phyloP scores from a whole-genome alignment of 495 filamentous ascomycete species.

The Hypoxylon lienhwacheense region DNA sequence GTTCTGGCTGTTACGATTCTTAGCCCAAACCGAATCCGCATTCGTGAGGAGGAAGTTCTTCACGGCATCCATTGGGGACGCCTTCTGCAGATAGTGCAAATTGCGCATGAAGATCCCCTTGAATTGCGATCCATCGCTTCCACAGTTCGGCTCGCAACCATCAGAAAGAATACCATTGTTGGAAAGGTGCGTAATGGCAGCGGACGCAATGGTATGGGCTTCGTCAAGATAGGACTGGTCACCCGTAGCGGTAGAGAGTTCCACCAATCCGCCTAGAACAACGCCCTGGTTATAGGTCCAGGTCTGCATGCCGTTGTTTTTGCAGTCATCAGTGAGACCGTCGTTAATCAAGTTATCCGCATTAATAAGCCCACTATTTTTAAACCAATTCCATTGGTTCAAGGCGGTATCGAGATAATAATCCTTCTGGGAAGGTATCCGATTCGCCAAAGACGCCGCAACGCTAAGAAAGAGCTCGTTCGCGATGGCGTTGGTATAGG shows the following conservation, averaged over 20 bases:
- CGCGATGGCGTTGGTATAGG: constrained; percentile 69
- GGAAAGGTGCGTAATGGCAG: constrained; percentile 59
- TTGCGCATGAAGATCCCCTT: constrained; percentile 81
- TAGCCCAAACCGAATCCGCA: constrained; percentile 67
- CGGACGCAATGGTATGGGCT: constrained; percentile 66
- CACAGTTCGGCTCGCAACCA: constrained; percentile 64
- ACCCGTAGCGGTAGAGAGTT: constrained; percentile 60
- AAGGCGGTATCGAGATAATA: constrained; percentile 61
- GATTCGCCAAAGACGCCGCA: constrained; percentile 73
- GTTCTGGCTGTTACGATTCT: constrained; percentile 56
- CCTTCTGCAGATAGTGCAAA: constrained; percentile 59
- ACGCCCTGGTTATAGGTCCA: constrained; percentile 86
- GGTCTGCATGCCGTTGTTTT: constrained; percentile 63
- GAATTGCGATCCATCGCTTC: constrained; percentile 67
- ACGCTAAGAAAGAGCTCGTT: constrained; percentile 75
- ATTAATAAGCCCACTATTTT: constrained; percentile 65
- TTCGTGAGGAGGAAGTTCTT: constrained; percentile 60
- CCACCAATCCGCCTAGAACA: constrained; percentile 70
- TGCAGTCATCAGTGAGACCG: constrained; percentile 60
- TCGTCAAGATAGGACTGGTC: constrained; percentile 55
- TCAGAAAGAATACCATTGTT: constrained; percentile 67
- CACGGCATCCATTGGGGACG: constrained; percentile 54
- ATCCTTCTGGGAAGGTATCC: constrained; percentile 49
- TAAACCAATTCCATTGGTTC: constrained; percentile 70
- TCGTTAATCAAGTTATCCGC: constrained; percentile 69